Base-by-base conservation (phyloP, 1,139 yeast genomes). In the Pichia sp. region DNA sequence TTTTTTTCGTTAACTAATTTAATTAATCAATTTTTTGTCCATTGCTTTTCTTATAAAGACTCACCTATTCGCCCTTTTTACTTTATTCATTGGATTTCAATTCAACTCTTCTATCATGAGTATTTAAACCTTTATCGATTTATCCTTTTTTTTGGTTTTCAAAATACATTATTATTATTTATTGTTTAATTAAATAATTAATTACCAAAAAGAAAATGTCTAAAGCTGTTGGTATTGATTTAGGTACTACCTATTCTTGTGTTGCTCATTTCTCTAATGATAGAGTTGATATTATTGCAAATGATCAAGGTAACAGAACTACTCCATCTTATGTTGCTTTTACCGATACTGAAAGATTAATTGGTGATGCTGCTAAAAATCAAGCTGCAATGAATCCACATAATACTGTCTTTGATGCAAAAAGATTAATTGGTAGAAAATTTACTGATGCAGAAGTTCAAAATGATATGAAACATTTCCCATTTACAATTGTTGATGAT, bases 141-240 rank as follows among this genome's bases (percentile, higher is more conserved):
- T n/a, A n/a, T n/a, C n/a, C n/a, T n/a, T n/a, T n/a, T n/a, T n/a
- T n/a, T n/a, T n/a, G n/a, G n/a, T n/a, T n/a, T n/a, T n/a, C n/a
- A n/a, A n/a, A n/a, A n/a, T n/a, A n/a, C n/a, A n/a, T n/a, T n/a
- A n/a, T n/a, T n/a, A n/a, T n/a, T n/a, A n/a, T n/a, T n/a, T n/a
- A n/a, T n/a, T n/a, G n/a, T n/a, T n/a, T n/a, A n/a, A n/a, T n/a
- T n/a, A n/a, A n/a, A n/a, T n/a, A n/a, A n/a, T n/a, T n/a, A n/a
- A 33, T 33, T 23, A 35, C 22, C 9, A 23, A 33, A 39, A 32
- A 37, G 46, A 78, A 68, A 67, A 82, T 82, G 89, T 85, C 87
- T 76, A 96, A 87, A 80, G 97, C 97, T 76, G 87, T 89, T 76
- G 97, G 97, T 75, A 89, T 89, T 86, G 96, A 87, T 82, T 82